Evolutionary conservation across 352 stramenopile species (phyloP).

Genomic region (Phytophthora cactorum): DNA sequence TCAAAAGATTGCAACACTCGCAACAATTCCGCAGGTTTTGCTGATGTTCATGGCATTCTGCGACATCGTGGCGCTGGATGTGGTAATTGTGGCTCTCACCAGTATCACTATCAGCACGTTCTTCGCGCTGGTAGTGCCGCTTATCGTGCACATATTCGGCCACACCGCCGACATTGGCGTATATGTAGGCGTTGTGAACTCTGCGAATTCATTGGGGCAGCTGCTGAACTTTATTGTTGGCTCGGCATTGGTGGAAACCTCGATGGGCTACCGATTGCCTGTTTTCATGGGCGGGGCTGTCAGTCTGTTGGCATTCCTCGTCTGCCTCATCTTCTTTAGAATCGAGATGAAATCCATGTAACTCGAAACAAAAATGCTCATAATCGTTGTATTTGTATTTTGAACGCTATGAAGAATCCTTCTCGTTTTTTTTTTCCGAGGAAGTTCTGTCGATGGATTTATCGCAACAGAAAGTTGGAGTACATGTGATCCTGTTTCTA

Average conservation of each 20-base stretch:
- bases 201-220: conserved; percentile 57
- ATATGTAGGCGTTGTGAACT: conserved; percentile 61
- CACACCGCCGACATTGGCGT: conserved; percentile 48
- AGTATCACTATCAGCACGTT: conserved; percentile 50
- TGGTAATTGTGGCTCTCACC: conserved; percentile 49
- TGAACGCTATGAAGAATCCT: too few relatives aligned
- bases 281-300: conserved; percentile 53
- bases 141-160: conserved; percentile 58
- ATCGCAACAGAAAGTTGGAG: too few relatives aligned
- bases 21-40: conserved; percentile 46
- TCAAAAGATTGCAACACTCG: conserved; percentile 40
- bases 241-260: conserved; percentile 49
- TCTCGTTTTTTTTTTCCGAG: too few relatives aligned
- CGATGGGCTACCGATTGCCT: conserved; percentile 46
- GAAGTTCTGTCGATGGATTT: too few relatives aligned
- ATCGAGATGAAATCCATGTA: conserved; percentile 55
- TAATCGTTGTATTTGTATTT: background rate
- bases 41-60: conserved; percentile 57
- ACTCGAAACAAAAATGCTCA: background rate
- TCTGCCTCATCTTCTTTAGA: conserved; percentile 42
- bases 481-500: too few relatives aligned
- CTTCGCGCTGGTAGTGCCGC: conserved; percentile 55
- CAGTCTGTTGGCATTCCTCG: conserved; percentile 40
- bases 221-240: conserved; percentile 59
- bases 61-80: conserved; percentile 35